Conservation (phyloP, 257 asterid species). For the Fraxinus excelsior region DNA sequence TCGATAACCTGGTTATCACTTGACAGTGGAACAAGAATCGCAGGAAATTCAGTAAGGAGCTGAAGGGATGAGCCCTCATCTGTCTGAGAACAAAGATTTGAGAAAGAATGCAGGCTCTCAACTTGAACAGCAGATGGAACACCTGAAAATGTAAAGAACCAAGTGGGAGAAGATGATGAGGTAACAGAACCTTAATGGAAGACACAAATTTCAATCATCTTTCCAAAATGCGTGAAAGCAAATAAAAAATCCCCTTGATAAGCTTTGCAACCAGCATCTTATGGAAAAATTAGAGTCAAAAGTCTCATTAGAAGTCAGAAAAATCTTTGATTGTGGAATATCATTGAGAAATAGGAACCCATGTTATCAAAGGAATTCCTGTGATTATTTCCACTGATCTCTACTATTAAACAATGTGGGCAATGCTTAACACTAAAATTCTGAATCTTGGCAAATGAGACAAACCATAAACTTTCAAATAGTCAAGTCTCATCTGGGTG, state of each 20-base stretch:
- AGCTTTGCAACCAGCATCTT: not conserved
- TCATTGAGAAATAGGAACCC: not conserved
- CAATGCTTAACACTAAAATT: not conserved
- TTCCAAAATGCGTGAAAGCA: not conserved
- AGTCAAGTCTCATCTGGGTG: not conserved
- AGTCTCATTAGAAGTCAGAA: not conserved
- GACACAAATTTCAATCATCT: not conserved
- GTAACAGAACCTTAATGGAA: constrained; percentile 10
- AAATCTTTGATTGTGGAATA: not conserved
- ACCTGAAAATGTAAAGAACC: constrained; percentile 48
- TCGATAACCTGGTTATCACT: constrained; percentile 73
- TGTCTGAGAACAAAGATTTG: constrained; percentile 53
- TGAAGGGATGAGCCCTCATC: constrained; percentile 52
- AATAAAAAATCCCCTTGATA: not conserved
- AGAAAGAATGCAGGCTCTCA: constrained; percentile 61
- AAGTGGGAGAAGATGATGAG: constrained; percentile 18
- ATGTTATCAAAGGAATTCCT: not conserved
- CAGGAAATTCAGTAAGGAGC: constrained; percentile 62
- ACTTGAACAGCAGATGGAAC: constrained; percentile 57
- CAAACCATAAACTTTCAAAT: not conserved
- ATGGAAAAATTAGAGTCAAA: too few relatives aligned
- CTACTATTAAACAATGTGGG: not conserved
- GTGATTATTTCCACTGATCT: not conserved
- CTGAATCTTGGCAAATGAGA: not conserved
- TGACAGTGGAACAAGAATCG: constrained; percentile 72